A percentile compares a stretch with the other conserved stretches of the same genome.
phyloP scores from a whole-genome alignment of 805 yeast species.

The Jamesozyma jinghongensis region DNA sequence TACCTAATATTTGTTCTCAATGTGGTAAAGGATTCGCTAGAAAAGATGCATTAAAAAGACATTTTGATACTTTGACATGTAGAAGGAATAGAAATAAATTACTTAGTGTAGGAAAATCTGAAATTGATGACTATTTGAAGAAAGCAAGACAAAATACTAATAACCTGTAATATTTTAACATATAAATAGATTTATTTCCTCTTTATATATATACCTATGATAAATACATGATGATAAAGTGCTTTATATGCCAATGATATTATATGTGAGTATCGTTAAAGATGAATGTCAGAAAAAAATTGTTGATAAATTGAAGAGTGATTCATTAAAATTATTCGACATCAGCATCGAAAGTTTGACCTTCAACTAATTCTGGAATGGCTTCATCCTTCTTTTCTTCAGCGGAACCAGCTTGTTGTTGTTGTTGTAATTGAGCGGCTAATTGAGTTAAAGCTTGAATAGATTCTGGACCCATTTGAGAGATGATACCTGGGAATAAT shows the following conservation, averaged over 20 bases:
- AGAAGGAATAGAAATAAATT: constrained; percentile 55
- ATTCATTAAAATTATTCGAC: constrained; percentile 21
- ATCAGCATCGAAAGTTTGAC: constrained; percentile 32
- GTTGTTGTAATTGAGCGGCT: constrained; percentile 76
- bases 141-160: constrained; percentile 7
- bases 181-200: neutral
- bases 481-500: constrained; percentile 87
- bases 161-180: neutral
- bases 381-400: constrained; percentile 50
- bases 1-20: constrained; percentile 63
- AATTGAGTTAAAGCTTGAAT: constrained; percentile 79
- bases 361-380: constrained; percentile 45
- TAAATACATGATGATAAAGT: neutral
- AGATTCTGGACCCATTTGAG: constrained; percentile 94
- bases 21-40: constrained; percentile 81
- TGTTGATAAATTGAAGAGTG: neutral
- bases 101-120: constrained; percentile 22
- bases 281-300: neutral
- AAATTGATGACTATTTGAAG: constrained; percentile 22
- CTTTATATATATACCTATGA: neutral
- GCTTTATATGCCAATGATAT: too few relatives aligned
- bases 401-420: constrained; percentile 39
- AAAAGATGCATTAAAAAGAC: constrained; percentile 71
- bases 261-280: neutral
- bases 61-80: constrained; percentile 65